Evolutionary conservation across 306 rosid species (phyloP), one percentile per base, ranked within the genome.

Genomic region (Urtica urens): DNA sequence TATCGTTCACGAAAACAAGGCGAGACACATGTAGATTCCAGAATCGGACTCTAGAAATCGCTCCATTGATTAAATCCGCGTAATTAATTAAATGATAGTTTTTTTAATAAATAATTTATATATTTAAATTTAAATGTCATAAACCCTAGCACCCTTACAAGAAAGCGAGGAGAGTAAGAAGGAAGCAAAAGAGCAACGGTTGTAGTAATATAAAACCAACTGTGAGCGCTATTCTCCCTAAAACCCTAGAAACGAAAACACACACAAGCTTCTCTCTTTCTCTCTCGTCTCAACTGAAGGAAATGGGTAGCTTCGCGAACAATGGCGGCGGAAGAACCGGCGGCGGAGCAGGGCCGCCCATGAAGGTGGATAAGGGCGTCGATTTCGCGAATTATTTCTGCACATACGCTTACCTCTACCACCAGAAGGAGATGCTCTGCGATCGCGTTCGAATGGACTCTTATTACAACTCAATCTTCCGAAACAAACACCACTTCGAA

Each of bases 381-480:
- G 96, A 90, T 63, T 90, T 68, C 26, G 99, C 99, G 0, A 49
- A 85, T 7, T 90, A 90, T 71, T 90, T 90, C 65, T 90, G 94
- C 76, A 81, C 99, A 59, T 90, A 90, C 59, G 68, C 94, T 59
- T 85, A 85, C 38, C 84, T 90, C 10, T 90, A 77, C 62, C 99
- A 90, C 72, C 99, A 90, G 75, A 90, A 90, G 75, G 96, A 90
- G 68, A 90, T 85, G 99, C 99, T 90, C 57, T 90, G 87, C 23
- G 99, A 90, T 56, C 87, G 96, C 25, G 99, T 90, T 69, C 99
- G 99, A 57, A 90, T 90, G 99, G 93, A 90, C 63, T 82, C 96
- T 62, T 90, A 85, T 68, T 79, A 58, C 73, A 69, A 79, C 50
- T 79, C 99, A 57, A 72, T 90, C 61, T 82, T 85, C 40, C 50